Conservation (phyloP, 805 yeast species). For the Saccharomyces cerevisiae region DNA sequence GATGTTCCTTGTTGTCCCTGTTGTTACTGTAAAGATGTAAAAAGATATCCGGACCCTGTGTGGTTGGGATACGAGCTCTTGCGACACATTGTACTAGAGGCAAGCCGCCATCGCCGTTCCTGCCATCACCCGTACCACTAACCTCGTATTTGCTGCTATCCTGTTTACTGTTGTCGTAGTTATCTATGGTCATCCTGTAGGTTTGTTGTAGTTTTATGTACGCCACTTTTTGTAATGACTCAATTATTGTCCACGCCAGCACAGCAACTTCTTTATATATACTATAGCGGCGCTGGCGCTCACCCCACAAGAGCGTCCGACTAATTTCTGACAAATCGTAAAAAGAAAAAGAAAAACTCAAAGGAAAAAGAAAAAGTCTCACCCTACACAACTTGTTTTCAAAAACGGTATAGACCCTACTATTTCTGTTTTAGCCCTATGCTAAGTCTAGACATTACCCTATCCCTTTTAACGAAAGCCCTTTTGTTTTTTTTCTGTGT, state of each 20-base stretch:
- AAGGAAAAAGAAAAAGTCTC: not conserved
- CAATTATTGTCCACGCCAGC: not conserved
- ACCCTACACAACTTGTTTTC: not conserved
- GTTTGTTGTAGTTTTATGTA: not conserved
- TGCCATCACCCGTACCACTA: not conserved
- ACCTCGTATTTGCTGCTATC: not conserved
- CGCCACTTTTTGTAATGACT: not conserved
- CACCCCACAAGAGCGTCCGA: not conserved
- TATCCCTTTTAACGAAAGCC: not conserved
- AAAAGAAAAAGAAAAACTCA: not conserved
- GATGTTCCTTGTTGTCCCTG: conserved; percentile 83
- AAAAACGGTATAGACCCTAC: not conserved
- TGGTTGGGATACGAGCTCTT: conserved; percentile 93
- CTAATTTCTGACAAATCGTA: not conserved
- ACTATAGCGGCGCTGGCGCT: not conserved
- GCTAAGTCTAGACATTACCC: too few species aligned
- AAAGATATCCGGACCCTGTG: conserved; percentile 88
- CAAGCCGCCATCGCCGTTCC: conserved; percentile 25
- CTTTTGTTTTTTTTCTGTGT: not conserved
- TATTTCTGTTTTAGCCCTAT: too few species aligned
- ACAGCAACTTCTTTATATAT: not conserved
- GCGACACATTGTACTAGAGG: conserved; percentile 85
- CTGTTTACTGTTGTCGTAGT: not conserved
- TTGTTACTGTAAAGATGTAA: conserved; percentile 82
- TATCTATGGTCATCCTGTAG: not conserved